Evolutionary conservation across 257 asterid species (phyloP).

Genomic region (Solanum appendiculatum): DNA sequence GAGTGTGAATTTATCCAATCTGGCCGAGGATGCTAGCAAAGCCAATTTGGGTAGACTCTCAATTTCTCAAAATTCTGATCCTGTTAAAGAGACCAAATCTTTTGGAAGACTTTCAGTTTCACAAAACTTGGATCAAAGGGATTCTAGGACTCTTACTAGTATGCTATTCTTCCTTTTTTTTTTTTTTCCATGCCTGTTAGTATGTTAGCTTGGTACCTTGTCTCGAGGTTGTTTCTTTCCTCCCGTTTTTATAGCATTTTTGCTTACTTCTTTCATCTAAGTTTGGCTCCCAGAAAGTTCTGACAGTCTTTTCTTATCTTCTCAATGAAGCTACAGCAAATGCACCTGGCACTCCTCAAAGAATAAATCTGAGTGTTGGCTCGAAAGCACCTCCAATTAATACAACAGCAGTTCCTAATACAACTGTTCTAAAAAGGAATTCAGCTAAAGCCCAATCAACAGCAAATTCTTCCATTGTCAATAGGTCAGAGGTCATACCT

Average conservation of each 20-base stretch:
- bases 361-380: slow-evolving; percentile 39
- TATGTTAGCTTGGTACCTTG: not conserved
- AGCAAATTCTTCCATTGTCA: slow-evolving; percentile 33
- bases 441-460: slow-evolving; percentile 54
- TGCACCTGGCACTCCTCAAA: slow-evolving; percentile 78
- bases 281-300: not conserved
- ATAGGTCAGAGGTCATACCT: slow-evolving; percentile 63
- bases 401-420: slow-evolving; percentile 28
- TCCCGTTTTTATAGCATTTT: not conserved
- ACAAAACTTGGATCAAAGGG: slow-evolving; percentile 69
- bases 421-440: slow-evolving; percentile 55
- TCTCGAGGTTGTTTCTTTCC: not conserved
- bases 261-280: not conserved
- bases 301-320: slow-evolving; percentile 9
- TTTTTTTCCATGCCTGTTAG: not conserved
- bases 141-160: slow-evolving; percentile 65
- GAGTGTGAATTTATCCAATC: slow-evolving; percentile 41
- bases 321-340: slow-evolving; percentile 50
- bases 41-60: slow-evolving; percentile 73
- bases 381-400: slow-evolving; percentile 41
- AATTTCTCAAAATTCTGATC: slow-evolving; percentile 60
- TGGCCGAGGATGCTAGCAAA: slow-evolving; percentile 52
- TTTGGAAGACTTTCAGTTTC: slow-evolving; percentile 52
- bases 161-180: slow-evolving; percentile 22
- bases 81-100: slow-evolving; percentile 68